These are phyloP conservation scores for Taphrina populina DNA, from an alignment of 1,139 yeast species.

Conservation along the genomic window DNA sequence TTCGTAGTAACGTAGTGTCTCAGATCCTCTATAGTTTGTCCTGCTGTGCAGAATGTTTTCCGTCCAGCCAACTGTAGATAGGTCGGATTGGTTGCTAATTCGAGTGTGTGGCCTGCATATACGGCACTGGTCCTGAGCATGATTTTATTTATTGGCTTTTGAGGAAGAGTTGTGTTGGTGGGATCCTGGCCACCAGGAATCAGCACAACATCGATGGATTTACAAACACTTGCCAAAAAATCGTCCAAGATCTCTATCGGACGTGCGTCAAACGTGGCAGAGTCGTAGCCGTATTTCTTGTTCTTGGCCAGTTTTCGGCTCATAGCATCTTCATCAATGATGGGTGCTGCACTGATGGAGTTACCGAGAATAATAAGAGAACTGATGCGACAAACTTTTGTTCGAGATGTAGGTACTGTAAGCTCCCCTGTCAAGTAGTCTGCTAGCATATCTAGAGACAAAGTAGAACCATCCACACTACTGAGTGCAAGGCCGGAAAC, in stretches of 20 bases:
- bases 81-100: slow-evolving; percentile 69
- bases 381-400: slow-evolving; percentile 48
- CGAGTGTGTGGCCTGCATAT: slow-evolving; percentile 49
- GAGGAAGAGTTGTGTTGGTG: slow-evolving; percentile 79
- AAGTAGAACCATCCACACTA: slow-evolving; percentile 50
- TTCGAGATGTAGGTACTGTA: slow-evolving; percentile 41
- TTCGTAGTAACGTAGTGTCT: slow-evolving; percentile 53
- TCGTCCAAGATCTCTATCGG: slow-evolving; percentile 53
- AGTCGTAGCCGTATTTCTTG: slow-evolving; percentile 40
- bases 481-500: slow-evolving; percentile 71
- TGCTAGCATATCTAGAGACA: slow-evolving; percentile 60
- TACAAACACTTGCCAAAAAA: slow-evolving; percentile 59
- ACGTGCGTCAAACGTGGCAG: slow-evolving; percentile 40
- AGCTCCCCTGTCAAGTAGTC: slow-evolving; percentile 74
- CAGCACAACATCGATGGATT: slow-evolving; percentile 64
- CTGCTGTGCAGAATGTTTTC: slow-evolving; percentile 69
- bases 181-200: slow-evolving; percentile 89
- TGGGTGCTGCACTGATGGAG: slow-evolving; percentile 51
- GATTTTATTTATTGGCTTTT: slow-evolving; percentile 79
- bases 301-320: slow-evolving; percentile 39
- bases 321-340: slow-evolving; percentile 40
- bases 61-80: slow-evolving; percentile 61
- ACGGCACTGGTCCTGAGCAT: slow-evolving; percentile 56
- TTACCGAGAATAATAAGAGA: slow-evolving; percentile 74
- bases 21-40: slow-evolving; percentile 81